These are phyloP conservation scores for Fragilaria radians DNA, from an alignment of 108 stramenopile genomes.

Conservation along the genomic window DNA sequence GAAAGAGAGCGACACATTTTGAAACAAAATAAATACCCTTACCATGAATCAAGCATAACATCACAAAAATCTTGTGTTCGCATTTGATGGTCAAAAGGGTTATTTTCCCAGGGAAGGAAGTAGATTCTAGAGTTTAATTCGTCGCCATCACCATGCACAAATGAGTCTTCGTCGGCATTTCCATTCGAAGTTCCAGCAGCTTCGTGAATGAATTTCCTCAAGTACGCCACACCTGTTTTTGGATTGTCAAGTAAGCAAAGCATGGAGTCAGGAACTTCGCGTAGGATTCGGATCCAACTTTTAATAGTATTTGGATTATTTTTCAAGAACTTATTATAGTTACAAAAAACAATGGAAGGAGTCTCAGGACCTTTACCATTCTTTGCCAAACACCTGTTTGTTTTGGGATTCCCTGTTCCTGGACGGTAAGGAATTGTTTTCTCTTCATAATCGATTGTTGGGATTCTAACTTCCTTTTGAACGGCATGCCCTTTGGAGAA, in stretches of 20 bases:
- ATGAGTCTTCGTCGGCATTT: conserved; percentile 26
- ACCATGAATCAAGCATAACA: conserved; percentile 71
- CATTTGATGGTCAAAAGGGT: conserved; percentile 79
- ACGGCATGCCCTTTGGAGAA: conserved; percentile 82
- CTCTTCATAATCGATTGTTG: conserved; percentile 50
- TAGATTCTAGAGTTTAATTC: conserved; percentile 56
- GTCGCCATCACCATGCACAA: conserved; percentile 43
- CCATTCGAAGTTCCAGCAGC: conserved; percentile 10
- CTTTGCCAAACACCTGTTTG: conserved; percentile 60
- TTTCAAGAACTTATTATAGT: conserved; percentile 83
- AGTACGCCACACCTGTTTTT: conserved; percentile 41
- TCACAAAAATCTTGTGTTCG: conserved; percentile 76
- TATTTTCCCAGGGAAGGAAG: conserved; percentile 73
- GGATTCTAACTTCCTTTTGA: conserved; percentile 53
- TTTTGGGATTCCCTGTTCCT: conserved; percentile 66
- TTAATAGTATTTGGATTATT: conserved; percentile 75
- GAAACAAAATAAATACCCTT: neutral
- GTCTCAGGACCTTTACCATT: conserved; percentile 19
- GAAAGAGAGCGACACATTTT: too few species aligned
- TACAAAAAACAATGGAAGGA: conserved; percentile 73
- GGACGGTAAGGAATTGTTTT: conserved; percentile 37
- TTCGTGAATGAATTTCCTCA: conserved; percentile 62
- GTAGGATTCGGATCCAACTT: conserved; percentile 73
- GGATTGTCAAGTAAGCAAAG: conserved; percentile 80
- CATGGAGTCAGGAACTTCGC: conserved; percentile 71